Percentiles rank a stretch among this genome's conserved stretches.
Conservation (phyloP, 768 basidiomycete genomes). For the Neoboletus magnificus region DNA sequence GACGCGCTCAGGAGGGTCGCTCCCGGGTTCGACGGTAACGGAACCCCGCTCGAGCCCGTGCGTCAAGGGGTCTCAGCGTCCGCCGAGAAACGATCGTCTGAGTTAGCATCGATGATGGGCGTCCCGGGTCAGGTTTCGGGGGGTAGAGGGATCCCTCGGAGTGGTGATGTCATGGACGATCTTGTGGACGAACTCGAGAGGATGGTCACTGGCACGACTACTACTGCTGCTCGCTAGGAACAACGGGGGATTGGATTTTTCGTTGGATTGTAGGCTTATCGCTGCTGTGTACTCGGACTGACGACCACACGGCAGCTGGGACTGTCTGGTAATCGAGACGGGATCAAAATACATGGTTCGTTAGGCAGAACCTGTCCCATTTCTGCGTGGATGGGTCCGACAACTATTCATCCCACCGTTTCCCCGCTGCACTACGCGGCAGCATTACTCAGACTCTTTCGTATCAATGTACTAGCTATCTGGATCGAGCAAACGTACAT, state of each 20-base stretch:
- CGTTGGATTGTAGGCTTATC: neutral
- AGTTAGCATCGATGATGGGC: neutral
- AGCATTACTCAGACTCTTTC: neutral
- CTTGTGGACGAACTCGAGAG: constrained; percentile 78
- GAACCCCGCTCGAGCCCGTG: constrained; percentile 43
- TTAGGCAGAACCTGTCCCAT: no score
- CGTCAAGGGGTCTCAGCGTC: neutral
- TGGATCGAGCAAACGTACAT: neutral
- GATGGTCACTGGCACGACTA: constrained; percentile 38
- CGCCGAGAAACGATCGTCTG: constrained; percentile 10
- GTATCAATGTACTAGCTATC: neutral
- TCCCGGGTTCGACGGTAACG: constrained; percentile 76
- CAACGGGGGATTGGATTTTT: neutral
- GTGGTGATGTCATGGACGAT: constrained; percentile 71
- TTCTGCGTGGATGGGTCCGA: no score
- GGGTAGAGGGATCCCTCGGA: neutral
- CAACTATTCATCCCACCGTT: neutral
- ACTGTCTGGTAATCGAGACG: no score
- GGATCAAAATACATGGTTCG: no score
- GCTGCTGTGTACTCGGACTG: neutral
- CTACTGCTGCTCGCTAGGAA: neutral
- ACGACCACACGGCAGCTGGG: no score
- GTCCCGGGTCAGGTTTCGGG: neutral
- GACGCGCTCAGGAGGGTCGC: constrained; percentile 76
- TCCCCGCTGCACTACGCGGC: neutral